Percentiles rank a stretch among this genome's conserved stretches.
These are phyloP conservation scores for Plectosphaerella plurivora DNA, from an alignment of 2,329 filamentous ascomycete species.

Conservation along the genomic window DNA sequence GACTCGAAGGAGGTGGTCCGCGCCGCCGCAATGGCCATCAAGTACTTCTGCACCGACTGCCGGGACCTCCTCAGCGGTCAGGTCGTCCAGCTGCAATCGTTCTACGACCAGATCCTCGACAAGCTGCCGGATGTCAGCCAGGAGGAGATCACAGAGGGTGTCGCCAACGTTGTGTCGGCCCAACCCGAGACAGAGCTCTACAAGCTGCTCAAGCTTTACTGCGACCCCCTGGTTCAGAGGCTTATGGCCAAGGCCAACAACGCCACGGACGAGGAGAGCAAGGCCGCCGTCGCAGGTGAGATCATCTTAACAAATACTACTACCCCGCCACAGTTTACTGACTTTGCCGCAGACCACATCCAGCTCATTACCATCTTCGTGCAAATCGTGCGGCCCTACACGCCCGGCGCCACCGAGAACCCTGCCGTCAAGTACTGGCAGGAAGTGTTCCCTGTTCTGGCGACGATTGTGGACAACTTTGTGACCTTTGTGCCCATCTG, in stretches of 20 bases:
- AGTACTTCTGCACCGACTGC: constrained; percentile 96
- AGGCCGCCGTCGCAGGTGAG: constrained; percentile 79
- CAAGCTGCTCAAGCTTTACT: constrained; percentile 83
- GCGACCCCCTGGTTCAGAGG: constrained; percentile 81
- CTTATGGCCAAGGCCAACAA: constrained; percentile 84
- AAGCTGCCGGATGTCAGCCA: constrained; percentile 81
- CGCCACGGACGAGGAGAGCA: constrained; percentile 76
- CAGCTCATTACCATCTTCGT: constrained; percentile 91
- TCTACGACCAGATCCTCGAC: constrained; percentile 87
- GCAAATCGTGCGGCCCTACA: constrained; percentile 70
- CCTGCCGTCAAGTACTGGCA: constrained; percentile 95
- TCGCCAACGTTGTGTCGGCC: constrained; percentile 84
- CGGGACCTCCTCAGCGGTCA: constrained; percentile 79
- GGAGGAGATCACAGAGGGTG: constrained; percentile 94
- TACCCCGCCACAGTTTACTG: background rate
- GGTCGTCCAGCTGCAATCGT: constrained; percentile 80
- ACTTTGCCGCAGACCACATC: constrained; percentile 62
- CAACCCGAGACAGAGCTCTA: constrained; percentile 80
- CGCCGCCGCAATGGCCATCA: constrained; percentile 89
- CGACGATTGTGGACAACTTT: constrained; percentile 84
- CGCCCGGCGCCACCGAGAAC: constrained; percentile 69
- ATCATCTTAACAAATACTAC: background rate
- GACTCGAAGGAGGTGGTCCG: constrained; percentile 86
- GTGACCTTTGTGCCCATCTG: constrained; percentile 82
- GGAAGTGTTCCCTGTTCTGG: constrained; percentile 84